Base-by-base conservation (phyloP, 1,284 basidiomycete genomes). In the Cutaneotrichosporon cyanovorans region DNA sequence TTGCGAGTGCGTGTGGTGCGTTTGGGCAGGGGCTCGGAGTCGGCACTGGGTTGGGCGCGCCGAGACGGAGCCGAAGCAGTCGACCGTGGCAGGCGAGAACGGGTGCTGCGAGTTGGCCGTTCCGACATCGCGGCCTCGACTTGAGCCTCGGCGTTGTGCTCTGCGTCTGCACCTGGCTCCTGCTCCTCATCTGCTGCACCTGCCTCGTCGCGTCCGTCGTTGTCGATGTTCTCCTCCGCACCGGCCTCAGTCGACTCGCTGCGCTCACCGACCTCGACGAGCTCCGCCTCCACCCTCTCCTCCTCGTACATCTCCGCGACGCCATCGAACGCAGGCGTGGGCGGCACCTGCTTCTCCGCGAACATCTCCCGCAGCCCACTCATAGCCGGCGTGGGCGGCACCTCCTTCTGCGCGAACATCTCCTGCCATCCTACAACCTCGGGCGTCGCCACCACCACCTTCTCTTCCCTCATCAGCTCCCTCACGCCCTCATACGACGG, bases 271-370 rank as follows among this genome's bases (percentile, higher is more conserved):
- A n/a, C 18, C 40, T 31, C 2, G 28, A 4, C 12, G 32, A 31
- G 37, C 14, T 16, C 21, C 22, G 38, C 16, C 32, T 40, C 19
- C 3, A 23, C 25, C 14, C 48, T 32, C 5, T 15, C 40, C 14
- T 50, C 40, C 23, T 25, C 36, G 35, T 59, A 61, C 59, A 67
- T 60, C 19, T 52, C 38, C 37, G 38, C 53, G 39, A 60, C 42
- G 5, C 58, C 60, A 9, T 40, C 33, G 22, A 62, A 55, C 8
- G n/a, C 36, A 4, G 62, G 62, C 16, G 61, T 65, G 1, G 45
- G 34, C 2, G 48, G 37, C 30, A 20, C 45, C 14, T 4, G 12
- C 4, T 19, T 31, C 19, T 33, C 33, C 10, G 37, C 28, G 15
- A 44, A 43, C 20, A 49, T 38, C 25, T 48, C 44, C 8, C 44